Evolutionary conservation across 2,329 filamentous ascomycete genomes (phyloP), one percentile per base, ranked within the genome.

Genomic region (Arthrobotrys sphaeroides): DNA sequence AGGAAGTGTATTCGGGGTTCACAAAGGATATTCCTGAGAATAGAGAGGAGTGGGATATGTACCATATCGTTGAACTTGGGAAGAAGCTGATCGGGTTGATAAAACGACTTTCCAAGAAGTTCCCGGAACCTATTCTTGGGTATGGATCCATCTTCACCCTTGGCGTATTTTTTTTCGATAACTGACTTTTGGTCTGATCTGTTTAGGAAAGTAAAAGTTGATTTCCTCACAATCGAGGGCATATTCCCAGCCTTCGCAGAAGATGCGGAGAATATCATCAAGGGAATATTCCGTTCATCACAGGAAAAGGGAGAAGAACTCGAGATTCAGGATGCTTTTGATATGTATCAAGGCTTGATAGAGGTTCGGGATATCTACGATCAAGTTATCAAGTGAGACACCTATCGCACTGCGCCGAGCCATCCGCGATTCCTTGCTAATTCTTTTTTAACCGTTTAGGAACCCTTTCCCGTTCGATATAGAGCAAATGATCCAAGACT

Each of bases 51-150:
- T 97, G 95, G 94, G 89, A 97, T 78, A 94, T 96, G 81, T 91
- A 88, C 77, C 92, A 98, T 82, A 90, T 98, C 68, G 93, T 97
- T 73, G 89, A 94, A 80, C 87, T 99, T 22, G 93, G 94, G 13
- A 92, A 95, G 81, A 89, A 89, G 0, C 92, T 98, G 3, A 90
- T 93, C 55, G 93, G 92, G 78, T 86, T 97, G 31, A 92, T 91
- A 77, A 90, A 96, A 80, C 92, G 90, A 81, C 96, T 97, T 60
- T 90, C 93, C 82, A 98, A 98, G 83, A 89, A 94, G 55, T 99
- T 97, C 83, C 89, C 89, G 79, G 64, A 79, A 49, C 79, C 79
- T 18, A 65, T 80, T 45, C 66, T 80, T 42, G 78, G 77, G 79
- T 80, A 72, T 64, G 51, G 10, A 47, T 45, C 1, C 4, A 2